Conservation (phyloP, 2,329 filamentous ascomycete species). For the Fusarium sp. region DNA sequence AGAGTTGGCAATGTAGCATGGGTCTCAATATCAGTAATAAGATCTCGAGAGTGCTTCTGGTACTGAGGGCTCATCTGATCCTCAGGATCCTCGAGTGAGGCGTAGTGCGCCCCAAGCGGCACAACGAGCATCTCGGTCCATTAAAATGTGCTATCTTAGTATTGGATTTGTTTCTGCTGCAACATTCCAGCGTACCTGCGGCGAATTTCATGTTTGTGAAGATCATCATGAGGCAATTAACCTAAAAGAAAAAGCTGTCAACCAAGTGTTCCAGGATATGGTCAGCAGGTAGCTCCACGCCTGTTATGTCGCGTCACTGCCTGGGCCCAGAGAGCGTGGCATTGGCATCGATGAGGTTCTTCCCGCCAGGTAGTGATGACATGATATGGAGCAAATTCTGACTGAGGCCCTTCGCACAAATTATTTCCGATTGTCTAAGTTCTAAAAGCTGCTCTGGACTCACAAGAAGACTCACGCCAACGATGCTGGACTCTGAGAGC, state of each 20-base stretch:
- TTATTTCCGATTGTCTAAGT: not conserved
- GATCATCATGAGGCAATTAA: not conserved
- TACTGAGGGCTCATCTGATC: not conserved
- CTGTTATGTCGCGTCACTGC: not conserved
- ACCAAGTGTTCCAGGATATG: rapidly evolving
- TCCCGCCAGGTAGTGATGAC: not conserved
- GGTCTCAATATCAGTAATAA: not conserved
- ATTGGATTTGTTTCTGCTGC: not conserved
- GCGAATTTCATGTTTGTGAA: not conserved
- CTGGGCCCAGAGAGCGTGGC: not conserved
- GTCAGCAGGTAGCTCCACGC: rapidly evolving
- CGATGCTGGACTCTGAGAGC: not conserved
- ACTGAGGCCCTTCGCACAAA: rapidly evolving
- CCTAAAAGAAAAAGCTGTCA: not conserved
- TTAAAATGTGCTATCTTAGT: not conserved
- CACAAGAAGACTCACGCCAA: not conserved
- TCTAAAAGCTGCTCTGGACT: rapidly evolving
- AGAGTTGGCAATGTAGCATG: too few species aligned
- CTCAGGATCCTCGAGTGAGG: not conserved
- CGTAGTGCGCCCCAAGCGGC: not conserved
- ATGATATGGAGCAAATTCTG: not conserved
- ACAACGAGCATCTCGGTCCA: not conserved
- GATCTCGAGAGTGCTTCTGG: not conserved
- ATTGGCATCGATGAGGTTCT: not conserved
- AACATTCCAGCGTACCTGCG: rapidly evolving